Conservation (phyloP, 2,329 filamentous ascomycete species). For the Diaporthe nobilis region DNA sequence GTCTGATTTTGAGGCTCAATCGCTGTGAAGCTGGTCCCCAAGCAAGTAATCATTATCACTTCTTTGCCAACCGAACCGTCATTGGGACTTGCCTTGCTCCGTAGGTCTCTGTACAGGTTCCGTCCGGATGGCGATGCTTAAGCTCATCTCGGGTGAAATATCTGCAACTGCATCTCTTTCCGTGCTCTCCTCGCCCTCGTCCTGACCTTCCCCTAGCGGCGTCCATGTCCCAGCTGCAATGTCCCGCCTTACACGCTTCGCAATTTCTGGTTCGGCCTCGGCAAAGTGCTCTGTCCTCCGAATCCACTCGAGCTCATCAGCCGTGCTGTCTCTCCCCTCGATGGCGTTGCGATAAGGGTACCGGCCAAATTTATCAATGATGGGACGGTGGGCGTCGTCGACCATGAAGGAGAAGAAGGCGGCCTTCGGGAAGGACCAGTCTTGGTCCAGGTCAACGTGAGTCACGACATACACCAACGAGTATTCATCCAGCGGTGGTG, state of each 20-base stretch:
- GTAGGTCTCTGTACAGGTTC: no score
- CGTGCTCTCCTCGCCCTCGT: not conserved
- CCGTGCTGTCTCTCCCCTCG: slow-evolving; percentile 44
- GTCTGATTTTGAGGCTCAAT: not conserved
- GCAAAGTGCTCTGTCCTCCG: slow-evolving; percentile 42
- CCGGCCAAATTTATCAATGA: slow-evolving; percentile 47
- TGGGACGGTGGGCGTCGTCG: slow-evolving; percentile 48
- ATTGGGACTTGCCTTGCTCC: no score
- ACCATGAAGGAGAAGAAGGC: slow-evolving; percentile 48
- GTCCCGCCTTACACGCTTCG: slow-evolving; percentile 42
- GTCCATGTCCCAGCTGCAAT: slow-evolving; percentile 45
- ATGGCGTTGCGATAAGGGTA: slow-evolving; percentile 49
- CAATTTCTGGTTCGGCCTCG: slow-evolving; percentile 41
- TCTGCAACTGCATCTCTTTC: not conserved
- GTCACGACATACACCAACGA: slow-evolving; percentile 40
- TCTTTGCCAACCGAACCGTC: no score
- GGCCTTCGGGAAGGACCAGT: slow-evolving; percentile 40
- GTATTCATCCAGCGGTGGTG: slow-evolving; percentile 46
- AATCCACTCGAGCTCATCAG: slow-evolving; percentile 47
- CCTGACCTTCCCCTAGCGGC: slow-evolving; percentile 41
- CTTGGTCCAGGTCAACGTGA: slow-evolving; percentile 12
- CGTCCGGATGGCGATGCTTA: not conserved
- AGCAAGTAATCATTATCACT: not conserved
- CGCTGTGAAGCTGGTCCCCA: not conserved
- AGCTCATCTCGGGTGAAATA: not conserved